Conservation (phyloP, 1,284 basidiomycete genomes). For the Cryptococcus sp. region DNA sequence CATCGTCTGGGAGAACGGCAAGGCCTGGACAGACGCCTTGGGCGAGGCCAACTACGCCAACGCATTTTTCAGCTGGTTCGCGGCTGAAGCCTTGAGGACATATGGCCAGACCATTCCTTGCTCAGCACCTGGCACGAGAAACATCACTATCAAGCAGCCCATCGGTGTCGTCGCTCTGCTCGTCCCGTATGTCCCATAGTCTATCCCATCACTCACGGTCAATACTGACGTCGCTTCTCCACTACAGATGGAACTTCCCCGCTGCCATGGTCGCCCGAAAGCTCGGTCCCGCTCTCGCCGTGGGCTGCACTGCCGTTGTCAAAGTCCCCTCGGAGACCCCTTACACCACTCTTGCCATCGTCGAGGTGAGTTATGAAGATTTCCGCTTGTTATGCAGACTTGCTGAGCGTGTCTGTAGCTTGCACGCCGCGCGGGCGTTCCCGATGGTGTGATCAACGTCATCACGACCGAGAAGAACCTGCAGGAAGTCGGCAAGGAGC, state of each 20-base stretch:
- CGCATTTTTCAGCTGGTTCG: constrained; percentile 82
- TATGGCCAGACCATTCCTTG: constrained; percentile 80
- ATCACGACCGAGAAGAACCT: constrained; percentile 62
- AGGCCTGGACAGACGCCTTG: constrained; percentile 78
- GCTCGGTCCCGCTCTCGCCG: constrained; percentile 69
- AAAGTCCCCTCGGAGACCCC: constrained; percentile 97
- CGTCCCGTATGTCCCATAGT: constrained; percentile 39
- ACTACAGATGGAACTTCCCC: constrained; percentile 73
- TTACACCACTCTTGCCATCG: constrained; percentile 79
- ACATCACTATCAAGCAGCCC: constrained; percentile 93
- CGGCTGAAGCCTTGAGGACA: constrained; percentile 79
- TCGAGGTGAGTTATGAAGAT: constrained; percentile 34
- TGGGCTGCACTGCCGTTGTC: constrained; percentile 93
- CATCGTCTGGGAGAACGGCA: constrained; percentile 77
- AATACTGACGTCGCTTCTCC: too few relatives aligned
- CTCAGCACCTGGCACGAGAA: constrained; percentile 69
- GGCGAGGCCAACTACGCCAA: constrained; percentile 78
- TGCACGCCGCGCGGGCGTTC: constrained; percentile 82
- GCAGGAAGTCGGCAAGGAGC: constrained; percentile 48
- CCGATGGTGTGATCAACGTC: constrained; percentile 92
- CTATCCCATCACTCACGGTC: too few relatives aligned
- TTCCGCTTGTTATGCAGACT: not conserved
- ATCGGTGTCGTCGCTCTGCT: constrained; percentile 63
- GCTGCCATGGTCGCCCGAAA: constrained; percentile 76
- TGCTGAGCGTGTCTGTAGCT: constrained; percentile 56